Conservation (phyloP, 495 filamentous ascomycete genomes). For the Neurospora sublineolata region DNA sequence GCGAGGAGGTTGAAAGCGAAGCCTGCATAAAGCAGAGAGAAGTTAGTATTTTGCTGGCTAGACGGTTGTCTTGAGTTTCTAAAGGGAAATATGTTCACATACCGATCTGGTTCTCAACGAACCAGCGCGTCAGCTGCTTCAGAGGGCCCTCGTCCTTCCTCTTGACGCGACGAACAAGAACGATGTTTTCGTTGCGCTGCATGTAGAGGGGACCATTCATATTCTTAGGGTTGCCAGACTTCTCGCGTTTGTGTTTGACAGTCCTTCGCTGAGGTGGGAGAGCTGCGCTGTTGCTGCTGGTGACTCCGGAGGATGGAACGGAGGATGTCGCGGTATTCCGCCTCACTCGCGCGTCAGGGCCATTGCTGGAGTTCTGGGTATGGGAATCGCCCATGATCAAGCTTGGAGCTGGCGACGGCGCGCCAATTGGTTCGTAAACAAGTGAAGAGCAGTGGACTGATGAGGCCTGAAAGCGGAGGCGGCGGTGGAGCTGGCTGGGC, state of each 20-base stretch:
- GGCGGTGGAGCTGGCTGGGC: background rate
- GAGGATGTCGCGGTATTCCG: background rate
- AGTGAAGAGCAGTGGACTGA: background rate
- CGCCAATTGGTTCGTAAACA: conserved; percentile 1
- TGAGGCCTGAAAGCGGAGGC: background rate
- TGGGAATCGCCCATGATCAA: conserved; percentile 5
- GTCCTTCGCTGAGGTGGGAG: conserved; percentile 7
- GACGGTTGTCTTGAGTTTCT: background rate
- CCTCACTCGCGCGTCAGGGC: background rate
- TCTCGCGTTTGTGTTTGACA: conserved; percentile 20
- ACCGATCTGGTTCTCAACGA: conserved; percentile 45
- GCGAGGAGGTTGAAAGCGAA: conserved; percentile 46
- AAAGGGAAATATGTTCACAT: conserved; percentile 11
- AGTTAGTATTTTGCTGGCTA: background rate
- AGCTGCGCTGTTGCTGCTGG: conserved; percentile 3
- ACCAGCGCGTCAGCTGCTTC: conserved; percentile 34
- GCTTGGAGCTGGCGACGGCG: background rate
- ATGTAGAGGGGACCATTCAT: conserved; percentile 41
- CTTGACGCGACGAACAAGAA: conserved; percentile 35
- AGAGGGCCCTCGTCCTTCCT: conserved; percentile 33
- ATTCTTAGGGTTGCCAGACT: conserved; percentile 21
- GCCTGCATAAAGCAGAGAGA: conserved; percentile 7
- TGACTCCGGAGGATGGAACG: background rate
- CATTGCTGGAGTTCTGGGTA: background rate
- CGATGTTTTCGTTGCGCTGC: conserved; percentile 32